Evolutionary conservation across 345 rosid species (phyloP).

Genomic region (Hypericum androsaemum): DNA sequence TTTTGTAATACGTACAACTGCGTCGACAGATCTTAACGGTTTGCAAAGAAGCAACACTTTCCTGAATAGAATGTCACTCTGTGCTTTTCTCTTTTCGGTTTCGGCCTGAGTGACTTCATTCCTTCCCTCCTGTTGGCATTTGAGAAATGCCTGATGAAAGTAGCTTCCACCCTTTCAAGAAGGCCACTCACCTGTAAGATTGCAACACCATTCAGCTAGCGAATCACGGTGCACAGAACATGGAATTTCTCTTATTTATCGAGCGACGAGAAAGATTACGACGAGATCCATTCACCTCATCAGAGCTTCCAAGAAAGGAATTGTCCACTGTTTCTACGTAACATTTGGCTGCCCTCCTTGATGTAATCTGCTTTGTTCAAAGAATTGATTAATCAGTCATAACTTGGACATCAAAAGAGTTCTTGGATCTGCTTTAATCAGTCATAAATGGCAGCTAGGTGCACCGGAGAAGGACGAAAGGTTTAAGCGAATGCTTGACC

Average conservation of each 20-base stretch:
- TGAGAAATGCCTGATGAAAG: constrained; percentile 52
- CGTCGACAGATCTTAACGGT: too few relatives aligned
- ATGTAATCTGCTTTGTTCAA: constrained; percentile 36
- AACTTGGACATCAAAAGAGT: too few relatives aligned
- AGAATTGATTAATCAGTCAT: not conserved
- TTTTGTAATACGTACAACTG: too few relatives aligned
- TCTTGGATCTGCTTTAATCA: too few relatives aligned
- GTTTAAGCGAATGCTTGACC: constrained; percentile 22
- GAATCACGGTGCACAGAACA: not conserved
- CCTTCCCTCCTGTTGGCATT: constrained; percentile 49
- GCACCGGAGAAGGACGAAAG: not conserved
- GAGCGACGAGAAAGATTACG: not conserved
- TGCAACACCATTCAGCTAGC: not conserved
- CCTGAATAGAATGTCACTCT: constrained; percentile 58
- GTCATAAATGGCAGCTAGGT: not conserved
- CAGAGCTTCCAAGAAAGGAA: constrained; percentile 62
- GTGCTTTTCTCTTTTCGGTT: constrained; percentile 50
- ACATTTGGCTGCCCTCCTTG: constrained; percentile 43
- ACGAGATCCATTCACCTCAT: constrained; percentile 35
- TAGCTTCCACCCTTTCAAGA: constrained; percentile 52
- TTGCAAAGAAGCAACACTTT: constrained; percentile 6
- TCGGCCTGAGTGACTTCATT: constrained; percentile 53
- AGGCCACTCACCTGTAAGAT: constrained; percentile 38
- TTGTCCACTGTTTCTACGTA: constrained; percentile 61
- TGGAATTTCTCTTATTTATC: not conserved